phyloP scores from a whole-genome alignment of 2,329 filamentous ascomycete genomes.

The Exophiala sp. region DNA sequence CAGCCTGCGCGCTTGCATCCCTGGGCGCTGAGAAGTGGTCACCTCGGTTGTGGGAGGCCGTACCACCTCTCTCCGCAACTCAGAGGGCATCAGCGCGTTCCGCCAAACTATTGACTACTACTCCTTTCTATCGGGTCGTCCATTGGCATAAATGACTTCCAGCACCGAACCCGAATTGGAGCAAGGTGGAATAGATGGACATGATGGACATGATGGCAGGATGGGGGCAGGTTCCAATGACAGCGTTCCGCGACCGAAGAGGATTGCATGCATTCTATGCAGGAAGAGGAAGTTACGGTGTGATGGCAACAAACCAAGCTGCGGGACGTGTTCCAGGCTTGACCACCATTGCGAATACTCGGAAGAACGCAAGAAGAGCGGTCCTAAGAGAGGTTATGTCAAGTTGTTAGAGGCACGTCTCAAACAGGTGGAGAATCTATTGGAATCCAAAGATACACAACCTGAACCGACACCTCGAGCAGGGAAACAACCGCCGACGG shows the following conservation, averaged over 20 bases:
- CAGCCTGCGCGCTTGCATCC: no score
- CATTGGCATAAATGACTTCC: slow-evolving; percentile 3
- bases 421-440: slow-evolving; percentile 29
- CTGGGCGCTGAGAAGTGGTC: no score
- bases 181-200: slow-evolving; percentile 1
- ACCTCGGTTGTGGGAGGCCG: no score
- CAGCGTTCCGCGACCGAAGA: slow-evolving; percentile 72
- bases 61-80: no score
- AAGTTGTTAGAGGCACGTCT: slow-evolving; percentile 90
- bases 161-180: slow-evolving; percentile 3
- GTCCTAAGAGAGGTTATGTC: slow-evolving; percentile 89
- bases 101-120: not conserved
- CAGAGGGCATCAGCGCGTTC: no score
- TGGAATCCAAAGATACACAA: slow-evolving; percentile 22
- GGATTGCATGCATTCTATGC: slow-evolving; percentile 92
- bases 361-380: slow-evolving; percentile 89
- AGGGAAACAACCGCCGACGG: not conserved
- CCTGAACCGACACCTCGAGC: not conserved
- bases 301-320: slow-evolving; percentile 78
- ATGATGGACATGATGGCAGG: not conserved
- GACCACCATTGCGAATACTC: slow-evolving; percentile 87
- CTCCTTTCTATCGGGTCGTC: not conserved
- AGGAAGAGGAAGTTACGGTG: slow-evolving; percentile 64
- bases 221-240: slow-evolving; percentile 7
- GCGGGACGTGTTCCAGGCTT: slow-evolving; percentile 82